These are phyloP conservation scores for Inga laurina DNA, from an alignment of 306 rosid species.

Conservation along the genomic window DNA sequence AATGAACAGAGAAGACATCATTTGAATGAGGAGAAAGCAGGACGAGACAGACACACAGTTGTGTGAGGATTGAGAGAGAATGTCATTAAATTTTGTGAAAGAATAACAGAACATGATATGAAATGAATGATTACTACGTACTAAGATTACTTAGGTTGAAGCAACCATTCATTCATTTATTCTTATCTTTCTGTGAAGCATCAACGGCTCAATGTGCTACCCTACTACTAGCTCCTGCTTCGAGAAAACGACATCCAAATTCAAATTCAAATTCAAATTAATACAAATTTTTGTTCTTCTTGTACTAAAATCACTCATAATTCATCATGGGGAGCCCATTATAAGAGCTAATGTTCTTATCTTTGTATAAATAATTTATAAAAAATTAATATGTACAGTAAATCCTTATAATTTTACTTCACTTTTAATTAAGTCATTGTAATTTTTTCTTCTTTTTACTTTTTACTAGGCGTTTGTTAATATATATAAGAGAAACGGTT, in stretches of 20 bases:
- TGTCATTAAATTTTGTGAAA: conserved; percentile 46
- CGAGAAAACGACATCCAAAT: not conserved
- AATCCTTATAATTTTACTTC: too few species aligned
- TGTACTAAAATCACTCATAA: conserved; percentile 1
- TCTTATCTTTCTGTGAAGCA: not conserved
- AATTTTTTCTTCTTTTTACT: too few species aligned
- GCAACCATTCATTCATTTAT: not conserved
- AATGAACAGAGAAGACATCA: conserved; percentile 25
- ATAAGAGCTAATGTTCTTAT: not conserved
- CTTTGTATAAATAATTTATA: not conserved
- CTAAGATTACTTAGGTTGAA: conserved; percentile 8
- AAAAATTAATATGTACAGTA: too few species aligned
- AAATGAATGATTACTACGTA: conserved; percentile 23
- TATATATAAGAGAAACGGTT: too few species aligned
- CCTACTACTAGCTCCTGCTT: not conserved
- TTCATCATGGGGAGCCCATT: not conserved
- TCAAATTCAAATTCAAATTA: not conserved
- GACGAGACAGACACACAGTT: conserved; percentile 5
- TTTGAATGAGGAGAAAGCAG: conserved; percentile 24
- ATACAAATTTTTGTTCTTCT: not conserved
- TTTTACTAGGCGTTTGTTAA: not conserved
- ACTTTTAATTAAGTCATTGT: not conserved
- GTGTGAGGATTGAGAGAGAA: conserved; percentile 13
- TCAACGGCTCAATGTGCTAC: not conserved
- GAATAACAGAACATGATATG: conserved; percentile 35